Evolutionary conservation across 768 basidiomycete species (phyloP).

Genomic region (Exidia glandulosa): DNA sequence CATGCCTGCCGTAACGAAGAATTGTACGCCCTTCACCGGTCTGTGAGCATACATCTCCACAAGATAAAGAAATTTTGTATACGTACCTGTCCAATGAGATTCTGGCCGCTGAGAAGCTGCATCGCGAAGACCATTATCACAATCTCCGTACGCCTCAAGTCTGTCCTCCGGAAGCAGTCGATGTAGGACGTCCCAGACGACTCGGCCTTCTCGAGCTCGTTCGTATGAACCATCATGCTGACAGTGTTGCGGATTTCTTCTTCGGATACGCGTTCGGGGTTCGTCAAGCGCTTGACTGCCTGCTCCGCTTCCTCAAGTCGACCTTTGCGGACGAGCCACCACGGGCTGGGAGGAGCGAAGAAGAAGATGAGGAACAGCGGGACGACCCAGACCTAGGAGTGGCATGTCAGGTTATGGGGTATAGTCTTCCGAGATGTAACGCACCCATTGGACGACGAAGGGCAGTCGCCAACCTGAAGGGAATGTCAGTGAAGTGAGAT

Average conservation of each 20-base stretch:
- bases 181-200: conserved; percentile 21
- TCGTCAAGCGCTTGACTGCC: conserved; percentile 11
- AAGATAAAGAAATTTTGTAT: too few species aligned
- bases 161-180: conserved; percentile 24
- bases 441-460: conserved; percentile 18
- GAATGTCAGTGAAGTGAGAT: not conserved
- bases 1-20: not conserved
- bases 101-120: conserved; percentile 37
- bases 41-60: too few species aligned
- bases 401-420: not conserved
- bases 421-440: not conserved
- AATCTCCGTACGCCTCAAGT: conserved; percentile 31
- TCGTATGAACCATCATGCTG: conserved; percentile 25
- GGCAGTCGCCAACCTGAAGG: conserved; percentile 6
- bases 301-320: conserved; percentile 19
- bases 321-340: conserved; percentile 21
- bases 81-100: conserved; percentile 15
- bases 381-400: conserved; percentile 14
- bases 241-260: conserved; percentile 20
- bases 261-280: conserved; percentile 7
- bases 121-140: conserved; percentile 87
- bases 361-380: conserved; percentile 16
- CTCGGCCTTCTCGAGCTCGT: conserved; percentile 21
- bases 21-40: too few species aligned
- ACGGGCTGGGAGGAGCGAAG: conserved; percentile 17